Conservation (phyloP, 768 basidiomycete genomes). For the Phlegmacium glaucopus region DNA sequence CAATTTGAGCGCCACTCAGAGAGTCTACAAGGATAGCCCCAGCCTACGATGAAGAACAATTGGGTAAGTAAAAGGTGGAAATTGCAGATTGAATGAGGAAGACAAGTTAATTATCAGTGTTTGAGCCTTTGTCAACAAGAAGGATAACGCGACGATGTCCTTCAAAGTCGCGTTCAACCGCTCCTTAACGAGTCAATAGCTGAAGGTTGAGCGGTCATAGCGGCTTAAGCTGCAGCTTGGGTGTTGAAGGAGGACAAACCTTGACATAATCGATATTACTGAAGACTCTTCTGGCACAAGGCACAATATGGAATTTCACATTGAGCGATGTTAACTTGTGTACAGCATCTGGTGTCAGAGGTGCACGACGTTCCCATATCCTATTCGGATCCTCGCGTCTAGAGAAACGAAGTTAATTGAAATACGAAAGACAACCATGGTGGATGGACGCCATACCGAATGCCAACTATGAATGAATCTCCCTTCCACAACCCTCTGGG, state of each 20-base stretch:
- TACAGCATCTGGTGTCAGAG: conserved; percentile 77
- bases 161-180: too few relatives aligned
- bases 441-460: conserved; percentile 20
- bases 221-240: not conserved
- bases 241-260: conserved; percentile 38
- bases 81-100: not conserved
- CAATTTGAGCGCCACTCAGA: conserved; percentile 58
- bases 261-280: conserved; percentile 56
- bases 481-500: not conserved
- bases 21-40: conserved; percentile 66
- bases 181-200: too few relatives aligned
- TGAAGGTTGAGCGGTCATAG: not conserved
- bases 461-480: conserved; percentile 24
- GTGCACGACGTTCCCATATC: conserved; percentile 85
- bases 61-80: not conserved
- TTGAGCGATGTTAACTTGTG: conserved; percentile 53
- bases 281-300: conserved; percentile 75
- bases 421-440: not conserved
- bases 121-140: not conserved
- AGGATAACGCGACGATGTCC: too few relatives aligned
- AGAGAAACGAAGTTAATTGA: not conserved
- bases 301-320: conserved; percentile 70
- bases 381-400: conserved; percentile 76
- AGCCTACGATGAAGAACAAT: conserved; percentile 44
- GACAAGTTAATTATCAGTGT: not conserved